Base-by-base conservation (phyloP, 2,329 filamentous ascomycete genomes). In the Hortaea sp. region DNA sequence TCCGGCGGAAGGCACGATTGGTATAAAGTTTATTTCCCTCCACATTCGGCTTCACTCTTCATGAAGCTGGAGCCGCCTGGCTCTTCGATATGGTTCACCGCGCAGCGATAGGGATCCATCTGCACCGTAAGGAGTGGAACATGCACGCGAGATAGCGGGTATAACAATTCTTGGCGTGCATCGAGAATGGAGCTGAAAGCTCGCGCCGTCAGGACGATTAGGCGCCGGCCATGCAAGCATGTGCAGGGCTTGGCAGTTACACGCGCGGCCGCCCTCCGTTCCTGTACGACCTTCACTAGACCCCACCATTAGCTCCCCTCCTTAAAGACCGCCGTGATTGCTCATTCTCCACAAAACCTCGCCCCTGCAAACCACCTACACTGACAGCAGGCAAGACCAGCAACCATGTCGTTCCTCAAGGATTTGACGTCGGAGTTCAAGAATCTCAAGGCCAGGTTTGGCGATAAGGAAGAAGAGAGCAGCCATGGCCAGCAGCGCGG, bases 341-440 rank as follows among this genome's bases (percentile, higher is more conserved):
- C 10, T 39, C 37, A 12, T 7, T 39, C 13, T 39, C 9, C 7
- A 13, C n/a, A 35, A 35, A n/a, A 35, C 9, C 32, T 7, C 37
- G 37, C 37, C 20, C 7, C 10, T 39, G 13, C 37, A 39, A 39
- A 12, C 32, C 32, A 9, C n/a, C 32, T 9, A 35, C 32, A 35
- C 7, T 9, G 7, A 9, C 9, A 9, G 32, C 32, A 35, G 32
- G 32, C 9, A 35, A 39, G 13, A 27, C 9, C 37, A 12, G 7
- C 37, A 39, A 27, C 37, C 37, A 39, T 39, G 37, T 39, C 37
- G 37, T 39, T 39, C 37, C 13, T 39, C 37, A 39, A 39, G 37
- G 20, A 39, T 7, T 13, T 39, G 37, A 39, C 37, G 10, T n/a
- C 7, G 7, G 37, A 39, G 37, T 39, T 39, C 13, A 20, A 39